These are phyloP conservation scores for Wickerhamomyces sp. DNA, from an alignment of 1,139 yeast genomes.

Conservation along the genomic window DNA sequence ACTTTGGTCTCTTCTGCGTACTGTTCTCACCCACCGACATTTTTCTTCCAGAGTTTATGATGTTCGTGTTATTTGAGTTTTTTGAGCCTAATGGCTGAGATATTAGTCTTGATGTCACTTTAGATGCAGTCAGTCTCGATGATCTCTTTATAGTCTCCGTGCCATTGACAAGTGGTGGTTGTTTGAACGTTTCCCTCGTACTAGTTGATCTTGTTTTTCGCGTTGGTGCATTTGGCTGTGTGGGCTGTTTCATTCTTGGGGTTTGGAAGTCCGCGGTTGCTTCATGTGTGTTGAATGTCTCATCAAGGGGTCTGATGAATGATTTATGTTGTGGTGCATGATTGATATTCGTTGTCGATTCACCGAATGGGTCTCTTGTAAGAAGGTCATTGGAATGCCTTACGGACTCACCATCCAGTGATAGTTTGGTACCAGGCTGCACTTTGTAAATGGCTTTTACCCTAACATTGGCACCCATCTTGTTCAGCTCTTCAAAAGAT, in stretches of 20 bases:
- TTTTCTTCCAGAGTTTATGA: conserved; percentile 10
- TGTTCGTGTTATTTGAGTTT: conserved; percentile 10
- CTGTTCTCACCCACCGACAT: conserved; percentile 10
- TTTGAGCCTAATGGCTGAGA: conserved; percentile 37
- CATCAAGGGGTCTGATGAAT: not conserved
- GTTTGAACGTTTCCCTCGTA: conserved; percentile 27
- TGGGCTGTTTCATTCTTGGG: conserved; percentile 39
- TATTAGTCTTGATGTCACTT: conserved; percentile 48
- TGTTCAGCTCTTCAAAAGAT: conserved; percentile 73
- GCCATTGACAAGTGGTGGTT: conserved; percentile 22
- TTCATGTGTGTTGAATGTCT: conserved; percentile 1
- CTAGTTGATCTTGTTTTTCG: conserved; percentile 37
- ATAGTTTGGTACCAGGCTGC: conserved; percentile 11
- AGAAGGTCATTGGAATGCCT: not conserved
- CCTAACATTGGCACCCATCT: conserved; percentile 62
- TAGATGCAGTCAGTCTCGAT: conserved; percentile 31
- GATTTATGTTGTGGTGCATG: conserved; percentile 2
- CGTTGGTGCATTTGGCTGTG: conserved; percentile 50
- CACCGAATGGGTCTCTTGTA: conserved; percentile 26
- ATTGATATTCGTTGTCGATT: conserved; percentile 13
- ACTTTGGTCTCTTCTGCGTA: conserved; percentile 16
- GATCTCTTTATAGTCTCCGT: conserved; percentile 18
- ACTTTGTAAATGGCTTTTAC: conserved; percentile 54
- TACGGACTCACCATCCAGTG: conserved; percentile 5
- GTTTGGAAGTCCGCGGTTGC: conserved; percentile 31